phyloP scores from a whole-genome alignment of 2,329 filamentous ascomycete species.

The Chrysoporthe austroafricana region DNA sequence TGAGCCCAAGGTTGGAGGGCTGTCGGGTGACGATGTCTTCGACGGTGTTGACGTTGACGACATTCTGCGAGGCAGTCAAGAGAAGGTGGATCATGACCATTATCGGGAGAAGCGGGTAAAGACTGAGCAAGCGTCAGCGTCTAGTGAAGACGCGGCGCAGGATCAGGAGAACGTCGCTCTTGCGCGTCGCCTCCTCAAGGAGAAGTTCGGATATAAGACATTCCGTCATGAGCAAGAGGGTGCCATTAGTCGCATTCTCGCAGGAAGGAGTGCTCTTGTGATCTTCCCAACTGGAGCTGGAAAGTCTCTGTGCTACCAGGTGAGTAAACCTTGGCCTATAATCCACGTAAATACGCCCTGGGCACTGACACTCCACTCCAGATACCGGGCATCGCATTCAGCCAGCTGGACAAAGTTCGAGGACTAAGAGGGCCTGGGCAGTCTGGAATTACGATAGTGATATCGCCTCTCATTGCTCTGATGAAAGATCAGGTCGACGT shows the following conservation, averaged over 20 bases:
- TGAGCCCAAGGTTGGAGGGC: slow-evolving; percentile 3
- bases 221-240: slow-evolving; percentile 52
- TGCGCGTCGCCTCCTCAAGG: slow-evolving; percentile 38
- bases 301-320: slow-evolving; percentile 56
- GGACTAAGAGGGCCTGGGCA: slow-evolving; percentile 36
- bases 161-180: slow-evolving; percentile 23
- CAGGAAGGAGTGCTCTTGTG: slow-evolving; percentile 46
- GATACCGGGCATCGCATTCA: slow-evolving; percentile 53
- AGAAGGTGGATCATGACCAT: background rate
- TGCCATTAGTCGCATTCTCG: slow-evolving; percentile 44
- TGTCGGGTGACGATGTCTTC: background rate
- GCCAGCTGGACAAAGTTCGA: slow-evolving; percentile 43
- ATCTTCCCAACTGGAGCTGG: slow-evolving; percentile 54
- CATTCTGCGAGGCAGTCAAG: background rate
- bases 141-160: background rate
- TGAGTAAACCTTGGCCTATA: slow-evolving; percentile 29
- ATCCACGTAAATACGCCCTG: too few relatives aligned
- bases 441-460: slow-evolving; percentile 58
- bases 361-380: slow-evolving; percentile 28
- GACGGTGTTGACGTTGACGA: background rate
- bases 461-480: slow-evolving; percentile 59
- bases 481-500: slow-evolving; percentile 67
- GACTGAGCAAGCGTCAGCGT: background rate
- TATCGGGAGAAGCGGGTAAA: background rate
- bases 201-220: slow-evolving; percentile 44